These are phyloP conservation scores for Neonothopanus nambi DNA, from an alignment of 1,284 basidiomycete species.

Conservation along the genomic window DNA sequence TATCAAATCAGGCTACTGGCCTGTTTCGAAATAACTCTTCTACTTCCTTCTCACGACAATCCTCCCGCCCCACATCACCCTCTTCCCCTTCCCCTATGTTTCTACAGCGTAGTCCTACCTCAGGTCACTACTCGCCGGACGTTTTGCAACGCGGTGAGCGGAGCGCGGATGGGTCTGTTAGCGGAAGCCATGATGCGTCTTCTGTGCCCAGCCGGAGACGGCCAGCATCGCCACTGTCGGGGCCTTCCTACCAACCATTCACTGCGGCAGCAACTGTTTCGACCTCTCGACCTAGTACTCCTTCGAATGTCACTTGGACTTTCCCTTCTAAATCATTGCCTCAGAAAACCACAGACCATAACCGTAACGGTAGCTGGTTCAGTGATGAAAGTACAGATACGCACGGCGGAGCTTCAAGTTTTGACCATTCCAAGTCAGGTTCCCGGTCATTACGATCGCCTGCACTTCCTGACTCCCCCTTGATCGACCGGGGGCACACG, in stretches of 20 bases:
- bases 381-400: conserved; percentile 44
- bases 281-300: conserved; percentile 62
- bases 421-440: conserved; percentile 42
- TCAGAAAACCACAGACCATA: conserved; percentile 43
- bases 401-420: conserved; percentile 24
- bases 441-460: conserved; percentile 55
- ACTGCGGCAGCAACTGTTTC: conserved; percentile 7
- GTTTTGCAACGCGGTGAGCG: conserved; percentile 31
- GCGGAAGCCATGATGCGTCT: conserved; percentile 43
- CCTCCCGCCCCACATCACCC: conserved; percentile 41
- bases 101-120: conserved; percentile 56
- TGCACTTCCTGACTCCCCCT: conserved; percentile 58
- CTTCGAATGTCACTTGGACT: conserved; percentile 72
- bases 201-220: conserved; percentile 50
- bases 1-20: conserved; percentile 36
- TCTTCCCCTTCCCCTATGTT: conserved; percentile 51
- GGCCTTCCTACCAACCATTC: conserved; percentile 60
- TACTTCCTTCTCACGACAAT: conserved; percentile 3
- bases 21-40: not conserved
- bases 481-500: conserved; percentile 36
- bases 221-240: conserved; percentile 67
- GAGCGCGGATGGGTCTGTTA: conserved; percentile 33
- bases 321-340: conserved; percentile 30
- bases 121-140: conserved; percentile 60
- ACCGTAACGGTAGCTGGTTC: conserved; percentile 58